Evolutionary conservation across 768 basidiomycete species (phyloP).

Genomic region (Pisolithus tinctorius): DNA sequence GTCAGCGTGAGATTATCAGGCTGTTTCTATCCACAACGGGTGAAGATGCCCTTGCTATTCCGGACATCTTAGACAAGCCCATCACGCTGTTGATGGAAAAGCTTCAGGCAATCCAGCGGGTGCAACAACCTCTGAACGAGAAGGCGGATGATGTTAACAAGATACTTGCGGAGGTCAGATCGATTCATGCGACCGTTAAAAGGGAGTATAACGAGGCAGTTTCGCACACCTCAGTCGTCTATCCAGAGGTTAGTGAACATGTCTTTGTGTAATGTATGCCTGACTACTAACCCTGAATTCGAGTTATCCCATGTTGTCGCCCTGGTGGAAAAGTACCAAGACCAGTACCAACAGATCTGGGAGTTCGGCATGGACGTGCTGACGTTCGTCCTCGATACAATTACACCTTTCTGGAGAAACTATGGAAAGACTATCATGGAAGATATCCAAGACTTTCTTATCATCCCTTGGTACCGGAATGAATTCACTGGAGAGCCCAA

Average conservation of each 20-base stretch:
- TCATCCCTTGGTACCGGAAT: slow-evolving; percentile 76
- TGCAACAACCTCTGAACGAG: slow-evolving; percentile 36
- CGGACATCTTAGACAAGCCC: slow-evolving; percentile 45
- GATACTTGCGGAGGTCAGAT: slow-evolving; percentile 47
- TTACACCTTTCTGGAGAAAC: slow-evolving; percentile 75
- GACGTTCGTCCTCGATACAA: slow-evolving; percentile 67
- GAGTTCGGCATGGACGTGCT: slow-evolving; percentile 74
- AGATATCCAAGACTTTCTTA: slow-evolving; percentile 74
- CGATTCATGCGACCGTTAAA: slow-evolving; percentile 51
- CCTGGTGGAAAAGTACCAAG: slow-evolving; percentile 71
- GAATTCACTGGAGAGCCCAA: slow-evolving; percentile 77
- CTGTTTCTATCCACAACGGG: slow-evolving; percentile 34
- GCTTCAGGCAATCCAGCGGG: slow-evolving; percentile 43
- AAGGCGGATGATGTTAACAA: slow-evolving; percentile 45
- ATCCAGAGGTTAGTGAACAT: slow-evolving; percentile 56
- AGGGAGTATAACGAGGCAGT: slow-evolving; percentile 57
- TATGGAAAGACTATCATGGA: slow-evolving; percentile 79
- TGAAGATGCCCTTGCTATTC: slow-evolving; percentile 7
- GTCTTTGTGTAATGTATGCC: neutral
- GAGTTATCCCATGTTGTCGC: slow-evolving; percentile 67
- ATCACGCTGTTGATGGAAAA: slow-evolving; percentile 44
- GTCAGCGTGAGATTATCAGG: slow-evolving; percentile 51
- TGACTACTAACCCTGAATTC: slow-evolving; percentile 4
- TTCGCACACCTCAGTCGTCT: slow-evolving; percentile 65
- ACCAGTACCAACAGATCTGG: slow-evolving; percentile 78